A percentile compares a stretch with the other conserved stretches of the same genome.
phyloP scores from a whole-genome alignment of 1,139 yeast species.

The Zygoascus hellenicus region DNA sequence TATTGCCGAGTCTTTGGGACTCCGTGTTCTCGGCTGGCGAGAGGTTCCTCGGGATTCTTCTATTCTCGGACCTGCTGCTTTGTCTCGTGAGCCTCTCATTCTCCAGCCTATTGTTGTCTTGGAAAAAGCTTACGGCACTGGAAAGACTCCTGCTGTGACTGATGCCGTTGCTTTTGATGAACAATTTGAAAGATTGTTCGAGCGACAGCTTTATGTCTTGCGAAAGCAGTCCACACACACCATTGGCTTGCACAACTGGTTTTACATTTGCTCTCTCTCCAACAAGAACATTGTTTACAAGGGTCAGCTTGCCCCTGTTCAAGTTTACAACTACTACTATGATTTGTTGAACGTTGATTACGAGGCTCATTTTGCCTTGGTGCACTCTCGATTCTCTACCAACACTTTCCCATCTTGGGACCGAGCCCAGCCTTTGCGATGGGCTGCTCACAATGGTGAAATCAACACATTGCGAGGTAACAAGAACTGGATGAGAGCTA shows the following conservation, averaged over 20 bases:
- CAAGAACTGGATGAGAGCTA: slow-evolving; percentile 98
- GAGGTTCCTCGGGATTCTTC: slow-evolving; percentile 92
- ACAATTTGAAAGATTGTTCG: slow-evolving; percentile 60
- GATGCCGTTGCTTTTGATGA: slow-evolving; percentile 47
- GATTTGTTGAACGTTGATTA: slow-evolving; percentile 88
- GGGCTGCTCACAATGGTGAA: slow-evolving; percentile 99
- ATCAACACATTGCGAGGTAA: slow-evolving; percentile 95
- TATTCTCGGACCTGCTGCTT: slow-evolving; percentile 89
- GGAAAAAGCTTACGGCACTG: slow-evolving; percentile 47
- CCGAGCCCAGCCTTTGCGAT: slow-evolving; percentile 95
- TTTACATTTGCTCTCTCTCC: slow-evolving; percentile 89
- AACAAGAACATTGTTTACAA: slow-evolving; percentile 90
- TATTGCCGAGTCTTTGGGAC: slow-evolving; percentile 69
- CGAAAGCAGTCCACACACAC: slow-evolving; percentile 88
- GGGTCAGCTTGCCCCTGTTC: slow-evolving; percentile 96
- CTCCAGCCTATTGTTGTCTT: slow-evolving; percentile 84
- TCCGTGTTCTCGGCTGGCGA: slow-evolving; percentile 91
- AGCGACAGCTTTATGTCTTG: slow-evolving; percentile 75
- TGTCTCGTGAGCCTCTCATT: slow-evolving; percentile 86
- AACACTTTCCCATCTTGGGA: slow-evolving; percentile 99
- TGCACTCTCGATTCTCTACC: slow-evolving; percentile 95
- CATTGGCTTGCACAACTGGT: slow-evolving; percentile 94
- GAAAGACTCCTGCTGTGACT: slow-evolving; percentile 25
- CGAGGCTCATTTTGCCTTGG: slow-evolving; percentile 93
- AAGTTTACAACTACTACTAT: slow-evolving; percentile 90